Conservation (phyloP, 495 filamentous ascomycete genomes). For the Penicillium cinerascens region DNA sequence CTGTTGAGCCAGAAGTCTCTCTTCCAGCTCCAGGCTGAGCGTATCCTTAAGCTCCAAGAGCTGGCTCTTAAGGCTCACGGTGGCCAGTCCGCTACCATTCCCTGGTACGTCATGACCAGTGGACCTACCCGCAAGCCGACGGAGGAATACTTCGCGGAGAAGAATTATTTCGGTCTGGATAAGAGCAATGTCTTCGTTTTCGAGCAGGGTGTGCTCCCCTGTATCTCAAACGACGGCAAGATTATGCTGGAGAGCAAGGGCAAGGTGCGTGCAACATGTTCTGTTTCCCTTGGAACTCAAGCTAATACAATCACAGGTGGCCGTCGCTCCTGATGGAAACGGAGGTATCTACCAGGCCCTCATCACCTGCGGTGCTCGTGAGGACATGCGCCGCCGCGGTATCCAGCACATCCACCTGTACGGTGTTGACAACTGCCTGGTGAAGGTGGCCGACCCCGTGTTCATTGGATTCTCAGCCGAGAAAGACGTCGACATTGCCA, state of each 20-base stretch:
- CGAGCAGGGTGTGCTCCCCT: slow-evolving; percentile 95
- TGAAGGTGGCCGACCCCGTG: slow-evolving; percentile 91
- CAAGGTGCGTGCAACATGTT: slow-evolving; percentile 51
- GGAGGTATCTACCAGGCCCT: slow-evolving; percentile 96
- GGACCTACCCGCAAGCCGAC: slow-evolving; percentile 92
- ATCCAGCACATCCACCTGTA: slow-evolving; percentile 97
- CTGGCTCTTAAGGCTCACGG: slow-evolving; percentile 71
- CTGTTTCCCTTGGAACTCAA: background rate
- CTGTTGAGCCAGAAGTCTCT: slow-evolving; percentile 88
- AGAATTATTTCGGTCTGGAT: slow-evolving; percentile 85
- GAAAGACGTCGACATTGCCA: slow-evolving; percentile 91
- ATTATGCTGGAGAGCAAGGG: slow-evolving; percentile 89
- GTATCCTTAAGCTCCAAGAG: slow-evolving; percentile 82
- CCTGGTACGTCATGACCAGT: slow-evolving; percentile 99
- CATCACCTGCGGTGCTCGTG: slow-evolving; percentile 73
- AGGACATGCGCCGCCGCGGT: slow-evolving; percentile 82
- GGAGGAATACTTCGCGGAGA: slow-evolving; percentile 84
- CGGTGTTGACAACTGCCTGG: slow-evolving; percentile 99
- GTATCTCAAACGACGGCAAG: slow-evolving; percentile 96
- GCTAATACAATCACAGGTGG: slow-evolving; percentile 49
- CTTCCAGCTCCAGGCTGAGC: slow-evolving; percentile 95
- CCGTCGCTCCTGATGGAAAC: slow-evolving; percentile 97
- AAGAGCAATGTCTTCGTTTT: slow-evolving; percentile 88
- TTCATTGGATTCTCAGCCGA: slow-evolving; percentile 92
- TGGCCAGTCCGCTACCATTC: slow-evolving; percentile 67